Conservation (phyloP, 208 protist species). For the Tritrichomonas foetus region DNA sequence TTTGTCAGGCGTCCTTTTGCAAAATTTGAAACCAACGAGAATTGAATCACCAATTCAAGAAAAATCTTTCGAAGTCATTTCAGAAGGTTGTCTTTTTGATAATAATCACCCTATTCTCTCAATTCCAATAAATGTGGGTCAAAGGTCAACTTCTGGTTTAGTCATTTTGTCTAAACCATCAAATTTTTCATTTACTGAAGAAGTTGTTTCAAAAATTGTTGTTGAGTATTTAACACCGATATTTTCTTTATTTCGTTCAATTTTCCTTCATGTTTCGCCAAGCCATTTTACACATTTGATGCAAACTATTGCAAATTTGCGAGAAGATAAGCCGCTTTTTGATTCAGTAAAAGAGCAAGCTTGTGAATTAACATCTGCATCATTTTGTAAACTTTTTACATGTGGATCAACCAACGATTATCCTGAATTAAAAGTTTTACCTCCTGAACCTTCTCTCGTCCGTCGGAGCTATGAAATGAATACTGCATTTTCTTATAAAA, state of each 20-base stretch:
- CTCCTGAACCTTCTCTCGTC: background rate
- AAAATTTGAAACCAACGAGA: background rate
- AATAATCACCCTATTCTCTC: background rate
- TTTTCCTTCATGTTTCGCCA: background rate
- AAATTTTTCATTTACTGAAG: background rate
- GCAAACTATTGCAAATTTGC: background rate
- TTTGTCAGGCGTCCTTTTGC: background rate
- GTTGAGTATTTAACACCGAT: background rate
- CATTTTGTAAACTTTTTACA: background rate
- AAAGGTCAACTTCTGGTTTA: background rate
- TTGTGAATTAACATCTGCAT: background rate
- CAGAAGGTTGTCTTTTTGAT: background rate
- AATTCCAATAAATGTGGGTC: background rate
- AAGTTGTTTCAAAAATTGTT: background rate
- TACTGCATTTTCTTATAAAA: background rate
- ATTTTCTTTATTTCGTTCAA: background rate
- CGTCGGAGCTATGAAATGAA: background rate
- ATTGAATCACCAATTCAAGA: background rate
- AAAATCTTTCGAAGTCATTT: background rate
- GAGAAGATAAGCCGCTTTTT: background rate
- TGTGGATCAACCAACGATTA: background rate
- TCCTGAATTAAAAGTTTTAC: background rate
- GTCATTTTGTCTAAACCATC: background rate
- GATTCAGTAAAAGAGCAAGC: background rate
- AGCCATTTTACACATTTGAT: background rate